These are phyloP conservation scores for Trypanosoma avium DNA, from an alignment of 208 protist species.

Conservation along the genomic window DNA sequence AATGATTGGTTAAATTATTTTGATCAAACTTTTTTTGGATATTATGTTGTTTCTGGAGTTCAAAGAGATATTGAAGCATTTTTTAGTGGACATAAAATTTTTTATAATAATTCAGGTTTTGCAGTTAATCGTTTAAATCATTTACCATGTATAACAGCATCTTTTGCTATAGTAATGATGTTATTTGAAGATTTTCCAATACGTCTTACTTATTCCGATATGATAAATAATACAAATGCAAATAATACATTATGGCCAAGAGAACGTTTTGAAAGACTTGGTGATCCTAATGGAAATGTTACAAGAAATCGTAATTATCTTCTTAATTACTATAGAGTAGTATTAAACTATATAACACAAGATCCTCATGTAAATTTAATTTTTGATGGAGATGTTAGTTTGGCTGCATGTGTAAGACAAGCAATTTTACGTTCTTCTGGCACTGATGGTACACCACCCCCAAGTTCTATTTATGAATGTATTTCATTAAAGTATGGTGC, in stretches of 20 bases:
- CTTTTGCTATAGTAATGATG: conserved; percentile 22
- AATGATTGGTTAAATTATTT: conserved; percentile 21
- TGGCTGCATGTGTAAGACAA: conserved; percentile 15
- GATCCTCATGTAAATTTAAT: not conserved
- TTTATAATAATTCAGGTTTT: not conserved
- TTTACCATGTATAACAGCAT: conserved; percentile 16
- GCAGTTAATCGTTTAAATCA: conserved; percentile 5
- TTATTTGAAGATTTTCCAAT: conserved; percentile 25
- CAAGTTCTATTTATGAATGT: conserved; percentile 26
- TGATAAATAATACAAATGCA: conserved; percentile 9
- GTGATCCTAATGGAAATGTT: not conserved
- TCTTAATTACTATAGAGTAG: not conserved
- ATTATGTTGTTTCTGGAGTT: not conserved
- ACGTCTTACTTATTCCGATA: conserved; percentile 20
- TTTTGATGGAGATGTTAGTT: conserved; percentile 10
- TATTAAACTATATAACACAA: not conserved
- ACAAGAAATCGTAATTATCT: conserved; percentile 4
- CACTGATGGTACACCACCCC: not conserved
- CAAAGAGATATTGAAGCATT: conserved; percentile 8
- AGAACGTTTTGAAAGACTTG: conserved; percentile 9
- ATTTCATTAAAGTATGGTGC: not conserved
- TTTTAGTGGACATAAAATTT: conserved; percentile 11
- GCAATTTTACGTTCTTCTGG: conserved; percentile 8
- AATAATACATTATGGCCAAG: conserved; percentile 8
- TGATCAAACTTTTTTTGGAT: conserved; percentile 10